phyloP scores from a whole-genome alignment of 2,329 filamentous ascomycete species.

The Hymenoscyphus albidus region DNA sequence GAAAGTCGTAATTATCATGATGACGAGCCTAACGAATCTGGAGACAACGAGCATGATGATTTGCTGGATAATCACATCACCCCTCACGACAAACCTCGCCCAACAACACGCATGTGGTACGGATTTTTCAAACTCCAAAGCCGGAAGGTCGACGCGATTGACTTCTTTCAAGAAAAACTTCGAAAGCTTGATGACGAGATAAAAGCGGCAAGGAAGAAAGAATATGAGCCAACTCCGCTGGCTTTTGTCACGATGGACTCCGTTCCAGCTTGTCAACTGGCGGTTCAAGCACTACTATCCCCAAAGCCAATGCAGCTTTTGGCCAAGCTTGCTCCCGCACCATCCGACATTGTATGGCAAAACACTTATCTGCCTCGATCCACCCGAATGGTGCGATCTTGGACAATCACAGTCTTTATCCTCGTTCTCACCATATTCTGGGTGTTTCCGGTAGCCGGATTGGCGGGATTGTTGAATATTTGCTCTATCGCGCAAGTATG shows the following conservation, averaged over 20 bases:
- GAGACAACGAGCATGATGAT: conserved; percentile 53
- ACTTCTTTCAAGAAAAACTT: conserved; percentile 88
- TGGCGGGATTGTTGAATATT: conserved; percentile 76
- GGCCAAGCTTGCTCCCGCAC: conserved; percentile 81
- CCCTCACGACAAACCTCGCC: conserved; percentile 48
- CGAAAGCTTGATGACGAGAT: conserved; percentile 75
- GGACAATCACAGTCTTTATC: conserved; percentile 81
- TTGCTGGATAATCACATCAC: conserved; percentile 50
- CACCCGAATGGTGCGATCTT: conserved; percentile 71
- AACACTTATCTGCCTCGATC: conserved; percentile 83
- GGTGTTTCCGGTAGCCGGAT: conserved; percentile 74
- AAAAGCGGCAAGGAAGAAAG: conserved; percentile 62
- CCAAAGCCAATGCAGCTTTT: conserved; percentile 81
- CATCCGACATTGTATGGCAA: conserved; percentile 88
- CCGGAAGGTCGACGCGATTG: conserved; percentile 80
- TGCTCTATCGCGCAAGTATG: conserved; percentile 73
- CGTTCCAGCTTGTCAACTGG: conserved; percentile 89
- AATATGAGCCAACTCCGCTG: conserved; percentile 73
- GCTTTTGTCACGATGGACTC: conserved; percentile 98
- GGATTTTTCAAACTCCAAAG: conserved; percentile 70
- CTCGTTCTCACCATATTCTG: conserved; percentile 81
- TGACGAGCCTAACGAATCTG: conserved; percentile 39
- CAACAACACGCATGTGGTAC: conserved; percentile 72
- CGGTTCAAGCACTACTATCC: conserved; percentile 89
- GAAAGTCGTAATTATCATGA: conserved; percentile 27